A percentile compares a stretch with the other conserved stretches of the same genome.
Conservation (phyloP, 176 grass and related monocot genomes). For the Tillandsia fasciculata region DNA sequence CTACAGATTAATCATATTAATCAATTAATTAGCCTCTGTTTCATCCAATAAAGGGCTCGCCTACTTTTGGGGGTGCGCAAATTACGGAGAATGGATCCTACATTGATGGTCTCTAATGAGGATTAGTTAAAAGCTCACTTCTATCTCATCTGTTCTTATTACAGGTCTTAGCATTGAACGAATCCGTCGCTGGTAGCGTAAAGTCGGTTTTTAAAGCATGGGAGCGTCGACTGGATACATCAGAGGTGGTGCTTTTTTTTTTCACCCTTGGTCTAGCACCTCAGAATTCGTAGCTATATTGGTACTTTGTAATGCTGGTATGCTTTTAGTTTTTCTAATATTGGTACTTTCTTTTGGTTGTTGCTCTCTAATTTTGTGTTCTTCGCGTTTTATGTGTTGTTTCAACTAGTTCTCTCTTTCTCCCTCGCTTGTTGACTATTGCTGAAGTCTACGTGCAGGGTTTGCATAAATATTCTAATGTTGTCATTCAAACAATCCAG, state of each 20-base stretch:
- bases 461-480: neutral
- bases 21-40: neutral
- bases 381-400: too few species aligned
- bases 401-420: too few species aligned
- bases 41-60: neutral
- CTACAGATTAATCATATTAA: neutral
- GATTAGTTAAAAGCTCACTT: neutral
- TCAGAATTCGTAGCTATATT: too few species aligned
- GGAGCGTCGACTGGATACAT: constrained; percentile 79
- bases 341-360: too few species aligned
- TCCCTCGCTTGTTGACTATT: too few species aligned
- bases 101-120: neutral
- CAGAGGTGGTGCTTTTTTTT: constrained; percentile 36
- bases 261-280: too few species aligned
- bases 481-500: too few species aligned
- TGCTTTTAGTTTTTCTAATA: too few species aligned
- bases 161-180: constrained; percentile 78
- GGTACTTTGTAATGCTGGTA: too few species aligned
- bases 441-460: too few species aligned
- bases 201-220: constrained; percentile 87
- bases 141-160: neutral
- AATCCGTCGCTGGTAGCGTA: constrained; percentile 76
- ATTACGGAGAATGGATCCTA: neutral
- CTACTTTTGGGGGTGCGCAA: neutral
- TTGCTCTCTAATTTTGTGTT: too few species aligned